Base-by-base conservation (phyloP, 495 filamentous ascomycete species). In the Chaetomium cochliodes region DNA sequence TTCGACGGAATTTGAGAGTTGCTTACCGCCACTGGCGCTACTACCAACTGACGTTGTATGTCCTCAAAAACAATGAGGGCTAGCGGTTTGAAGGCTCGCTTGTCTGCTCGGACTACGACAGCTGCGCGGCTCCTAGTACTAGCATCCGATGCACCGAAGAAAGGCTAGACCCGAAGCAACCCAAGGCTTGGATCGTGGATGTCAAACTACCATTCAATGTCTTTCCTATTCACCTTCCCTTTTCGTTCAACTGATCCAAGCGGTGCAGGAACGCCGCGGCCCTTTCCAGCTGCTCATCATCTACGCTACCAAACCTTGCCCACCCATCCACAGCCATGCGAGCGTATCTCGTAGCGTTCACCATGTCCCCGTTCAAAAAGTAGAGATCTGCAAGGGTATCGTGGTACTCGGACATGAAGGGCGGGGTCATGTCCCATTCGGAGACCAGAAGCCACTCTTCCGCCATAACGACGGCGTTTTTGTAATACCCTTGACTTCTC, bases 241-340 rank as follows among this genome's bases (percentile, higher is more conserved):
- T 58, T 26, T 18, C 16, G 5, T 41, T 55, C 54, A 42, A 41
- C 47, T 57, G 49, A 23, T 72, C 67, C 26, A 72, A 30, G 8
- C 66, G 58, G 9, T 65, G 46, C 5, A 71, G 37, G 12, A 74
- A 65, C 23, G 66, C 59, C 49, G 69, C 62, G 49, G 77, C 69
- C 4, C 63, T 65, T 39, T 74, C 75, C 12, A 76, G 30, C 28
- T 70, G 63, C 22, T 71, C 64, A 16, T 72, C 61, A 62, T 78
- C 76, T 3, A 75, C 71, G 26, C 76, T 77, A 11, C 74, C 76
- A n/a, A 76, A 69, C 62, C 49, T 68, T 15, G 68, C 63, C 76
- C 76, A 78, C 1, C 68, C 66, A 37, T 78, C 73, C 46, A 80
- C 44, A 18, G 77, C 72, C 72, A 76, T 74, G 20, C 74, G 65